phyloP scores from a whole-genome alignment of 1,284 basidiomycete species.

The Blastosporella zonata region DNA sequence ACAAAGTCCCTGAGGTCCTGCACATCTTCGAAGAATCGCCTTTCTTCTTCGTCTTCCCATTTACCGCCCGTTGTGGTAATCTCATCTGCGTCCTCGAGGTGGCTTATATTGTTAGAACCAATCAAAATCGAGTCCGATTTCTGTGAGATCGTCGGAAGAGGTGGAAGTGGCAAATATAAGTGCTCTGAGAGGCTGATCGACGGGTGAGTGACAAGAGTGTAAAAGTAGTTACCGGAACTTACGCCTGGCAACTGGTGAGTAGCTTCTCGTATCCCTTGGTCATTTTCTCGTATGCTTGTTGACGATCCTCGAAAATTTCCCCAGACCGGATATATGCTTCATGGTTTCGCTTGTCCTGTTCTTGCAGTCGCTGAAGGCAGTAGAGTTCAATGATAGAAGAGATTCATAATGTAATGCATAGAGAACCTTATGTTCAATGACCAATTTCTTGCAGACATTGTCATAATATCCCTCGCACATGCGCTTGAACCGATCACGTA shows the following conservation, averaged over 20 bases:
- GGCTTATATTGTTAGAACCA: slow-evolving; percentile 20
- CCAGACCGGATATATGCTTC: slow-evolving; percentile 99
- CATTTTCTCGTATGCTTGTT: slow-evolving; percentile 98
- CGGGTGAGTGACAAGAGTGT: slow-evolving; percentile 1
- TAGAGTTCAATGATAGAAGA: slow-evolving; percentile 8
- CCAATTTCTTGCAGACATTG: slow-evolving; percentile 85
- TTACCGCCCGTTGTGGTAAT: slow-evolving; percentile 68
- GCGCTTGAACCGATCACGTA: slow-evolving; percentile 85
- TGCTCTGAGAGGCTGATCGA: slow-evolving; percentile 78
- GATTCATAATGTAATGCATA: slow-evolving; percentile 4
- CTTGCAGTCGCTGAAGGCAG: slow-evolving; percentile 76
- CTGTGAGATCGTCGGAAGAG: slow-evolving; percentile 76
- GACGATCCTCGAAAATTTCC: slow-evolving; percentile 98
- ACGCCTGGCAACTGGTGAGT: slow-evolving; percentile 84
- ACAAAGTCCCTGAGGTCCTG: slow-evolving; percentile 91
- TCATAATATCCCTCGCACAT: slow-evolving; percentile 95
- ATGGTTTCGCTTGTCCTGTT: slow-evolving; percentile 94
- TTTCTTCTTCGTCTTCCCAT: slow-evolving; percentile 98
- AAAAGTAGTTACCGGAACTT: slow-evolving; percentile 22
- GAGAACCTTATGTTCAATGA: slow-evolving; percentile 85
- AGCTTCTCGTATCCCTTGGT: slow-evolving; percentile 93
- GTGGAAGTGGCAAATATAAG: slow-evolving; percentile 77
- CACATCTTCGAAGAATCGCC: slow-evolving; percentile 91
- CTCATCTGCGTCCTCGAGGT: slow-evolving; percentile 50
- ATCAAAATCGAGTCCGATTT: slow-evolving; percentile 79